These are phyloP conservation scores for Tulasnella sp. DNA, from an alignment of 768 basidiomycete genomes.

Conservation along the genomic window DNA sequence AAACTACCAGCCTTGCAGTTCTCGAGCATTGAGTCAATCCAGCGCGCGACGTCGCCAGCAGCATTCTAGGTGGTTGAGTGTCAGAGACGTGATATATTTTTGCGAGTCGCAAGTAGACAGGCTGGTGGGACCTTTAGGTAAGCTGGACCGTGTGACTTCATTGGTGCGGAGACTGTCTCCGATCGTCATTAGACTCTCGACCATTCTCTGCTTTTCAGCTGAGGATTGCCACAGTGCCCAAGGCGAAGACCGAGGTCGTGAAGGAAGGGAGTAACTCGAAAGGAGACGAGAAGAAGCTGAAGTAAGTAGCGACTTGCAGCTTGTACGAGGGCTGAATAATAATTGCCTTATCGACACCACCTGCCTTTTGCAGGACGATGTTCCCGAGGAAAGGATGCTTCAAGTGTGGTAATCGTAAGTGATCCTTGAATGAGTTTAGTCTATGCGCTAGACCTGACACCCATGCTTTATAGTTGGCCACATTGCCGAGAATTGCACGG, in stretches of 20 bases:
- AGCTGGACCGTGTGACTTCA: background rate
- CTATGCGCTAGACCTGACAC: constrained; percentile 11
- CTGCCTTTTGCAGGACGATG: background rate
- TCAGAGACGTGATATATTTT: background rate
- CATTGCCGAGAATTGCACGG: constrained; percentile 84
- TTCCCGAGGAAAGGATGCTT: constrained; percentile 67
- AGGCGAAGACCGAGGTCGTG: background rate
- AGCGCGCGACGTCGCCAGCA: background rate
- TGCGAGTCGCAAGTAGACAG: background rate
- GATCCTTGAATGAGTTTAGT: constrained; percentile 25
- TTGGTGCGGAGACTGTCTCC: background rate
- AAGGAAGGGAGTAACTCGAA: background rate
- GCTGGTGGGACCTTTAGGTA: background rate
- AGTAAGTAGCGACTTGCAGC: background rate
- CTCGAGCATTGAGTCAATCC: background rate
- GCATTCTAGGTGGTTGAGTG: background rate
- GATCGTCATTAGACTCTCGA: background rate
- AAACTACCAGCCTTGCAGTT: background rate
- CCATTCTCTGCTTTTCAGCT: background rate
- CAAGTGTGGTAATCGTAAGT: constrained; percentile 81
- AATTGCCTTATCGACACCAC: background rate
- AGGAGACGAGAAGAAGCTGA: background rate
- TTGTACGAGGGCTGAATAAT: background rate
- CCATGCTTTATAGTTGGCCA: constrained; percentile 56
- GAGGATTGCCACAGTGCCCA: background rate